Evolutionary conservation across 768 basidiomycete genomes (phyloP).

Genomic region (Tricholoma hemisulphureum): DNA sequence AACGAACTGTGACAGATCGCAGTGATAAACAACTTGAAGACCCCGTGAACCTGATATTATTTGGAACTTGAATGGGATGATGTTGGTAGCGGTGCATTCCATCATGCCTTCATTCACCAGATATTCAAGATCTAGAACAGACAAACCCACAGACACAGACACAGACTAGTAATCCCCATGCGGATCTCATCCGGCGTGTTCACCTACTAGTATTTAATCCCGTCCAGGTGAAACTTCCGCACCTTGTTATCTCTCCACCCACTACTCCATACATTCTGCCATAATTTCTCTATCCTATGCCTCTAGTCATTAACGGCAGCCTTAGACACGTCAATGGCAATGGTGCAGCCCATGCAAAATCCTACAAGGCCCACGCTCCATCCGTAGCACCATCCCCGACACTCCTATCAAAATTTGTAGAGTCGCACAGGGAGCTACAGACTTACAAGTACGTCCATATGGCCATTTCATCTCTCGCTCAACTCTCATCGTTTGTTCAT

Average conservation of each 20-base stretch:
- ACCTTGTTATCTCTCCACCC: background rate
- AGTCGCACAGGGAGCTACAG: slow-evolving; percentile 52
- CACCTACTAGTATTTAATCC: slow-evolving; percentile 22
- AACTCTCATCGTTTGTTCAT: background rate
- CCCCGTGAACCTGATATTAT: too few relatives aligned
- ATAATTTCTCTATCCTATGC: slow-evolving; percentile 17
- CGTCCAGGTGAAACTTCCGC: slow-evolving; percentile 2
- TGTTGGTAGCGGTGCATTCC: background rate
- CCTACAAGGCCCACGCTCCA: background rate
- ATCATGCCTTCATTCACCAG: background rate
- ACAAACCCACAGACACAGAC: background rate
- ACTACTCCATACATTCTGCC: background rate
- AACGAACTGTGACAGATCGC: too few relatives aligned
- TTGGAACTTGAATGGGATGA: too few relatives aligned
- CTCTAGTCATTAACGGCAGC: slow-evolving; percentile 25
- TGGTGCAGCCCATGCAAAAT: background rate
- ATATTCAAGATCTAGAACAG: background rate
- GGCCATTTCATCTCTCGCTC: background rate
- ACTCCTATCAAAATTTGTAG: slow-evolving; percentile 40
- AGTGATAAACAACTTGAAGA: too few relatives aligned
- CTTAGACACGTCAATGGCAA: slow-evolving; percentile 8
- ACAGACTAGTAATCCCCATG: background rate
- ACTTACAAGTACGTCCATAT: slow-evolving; percentile 48
- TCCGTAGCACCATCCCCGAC: slow-evolving; percentile 7
- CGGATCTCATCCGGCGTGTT: slow-evolving; percentile 18